Evolutionary conservation across 73 alveolate species (phyloP).

Genomic region (Durusdinium trenchii): DNA sequence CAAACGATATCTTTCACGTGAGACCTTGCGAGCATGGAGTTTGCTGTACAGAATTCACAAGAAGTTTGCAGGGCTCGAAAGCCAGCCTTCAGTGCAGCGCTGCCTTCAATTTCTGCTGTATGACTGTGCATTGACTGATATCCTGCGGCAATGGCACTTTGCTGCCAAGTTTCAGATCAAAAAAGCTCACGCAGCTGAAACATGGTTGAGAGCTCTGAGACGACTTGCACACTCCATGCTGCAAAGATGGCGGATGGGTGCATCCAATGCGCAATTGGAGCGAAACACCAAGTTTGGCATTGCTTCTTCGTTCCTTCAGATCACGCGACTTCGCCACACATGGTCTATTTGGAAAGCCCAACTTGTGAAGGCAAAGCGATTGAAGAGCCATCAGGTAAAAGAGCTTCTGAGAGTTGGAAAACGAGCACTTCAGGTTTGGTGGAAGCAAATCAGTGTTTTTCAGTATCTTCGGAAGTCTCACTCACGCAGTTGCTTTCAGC

Average conservation of each 20-base stretch:
- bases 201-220: neutral
- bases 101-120: constrained; percentile 1
- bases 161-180: constrained; percentile 4
- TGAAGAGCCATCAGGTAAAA: neutral
- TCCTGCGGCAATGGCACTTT: neutral
- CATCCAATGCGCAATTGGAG: neutral
- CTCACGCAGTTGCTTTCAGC: neutral
- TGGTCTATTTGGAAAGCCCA: neutral
- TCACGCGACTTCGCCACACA: neutral
- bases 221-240: neutral
- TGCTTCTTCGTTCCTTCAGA: neutral
- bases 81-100: neutral
- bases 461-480: neutral
- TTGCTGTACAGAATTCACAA: neutral
- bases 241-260: neutral
- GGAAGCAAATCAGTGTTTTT: neutral
- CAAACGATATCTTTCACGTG: neutral
- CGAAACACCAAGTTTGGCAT: neutral
- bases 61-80: neutral
- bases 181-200: neutral
- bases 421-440: neutral
- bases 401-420: neutral
- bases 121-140: neutral
- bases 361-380: neutral
- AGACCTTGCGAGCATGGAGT: neutral